Conservation (phyloP, 257 asterid genomes). For the Salvia rosmarinus region DNA sequence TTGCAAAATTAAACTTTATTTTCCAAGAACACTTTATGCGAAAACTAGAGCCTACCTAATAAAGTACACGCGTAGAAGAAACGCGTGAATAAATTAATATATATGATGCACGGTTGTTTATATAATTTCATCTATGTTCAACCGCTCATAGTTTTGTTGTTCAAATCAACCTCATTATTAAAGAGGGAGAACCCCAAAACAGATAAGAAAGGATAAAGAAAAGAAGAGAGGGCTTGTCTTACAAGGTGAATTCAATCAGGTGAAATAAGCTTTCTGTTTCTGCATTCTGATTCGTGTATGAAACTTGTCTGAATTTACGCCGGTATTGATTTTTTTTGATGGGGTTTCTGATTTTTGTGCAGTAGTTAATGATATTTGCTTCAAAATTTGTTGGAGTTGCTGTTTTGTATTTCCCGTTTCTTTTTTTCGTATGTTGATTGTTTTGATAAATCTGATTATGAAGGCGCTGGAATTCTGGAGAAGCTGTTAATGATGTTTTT, state of each 20-base stretch:
- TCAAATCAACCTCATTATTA: background rate
- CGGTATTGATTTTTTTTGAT: slow-evolving; percentile 19
- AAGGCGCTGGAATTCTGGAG: slow-evolving; percentile 24
- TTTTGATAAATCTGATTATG: background rate
- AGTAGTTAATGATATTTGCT: background rate
- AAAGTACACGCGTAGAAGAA: slow-evolving; percentile 40
- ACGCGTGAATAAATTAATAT: slow-evolving; percentile 30
- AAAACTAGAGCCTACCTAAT: slow-evolving; percentile 7
- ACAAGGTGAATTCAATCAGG: slow-evolving; percentile 28
- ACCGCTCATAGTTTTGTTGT: background rate
- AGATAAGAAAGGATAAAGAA: background rate
- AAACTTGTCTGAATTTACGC: slow-evolving; percentile 30
- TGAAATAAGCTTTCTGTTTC: background rate
- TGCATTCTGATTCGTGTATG: too few species aligned
- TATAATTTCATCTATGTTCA: background rate
- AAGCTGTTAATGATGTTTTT: background rate
- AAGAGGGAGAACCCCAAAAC: too few species aligned
- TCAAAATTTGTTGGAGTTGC: background rate
- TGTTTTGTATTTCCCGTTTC: slow-evolving; percentile 54
- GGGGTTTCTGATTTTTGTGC: slow-evolving; percentile 2
- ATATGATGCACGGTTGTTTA: background rate
- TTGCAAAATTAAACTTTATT: too few species aligned
- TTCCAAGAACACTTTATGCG: slow-evolving; percentile 7
- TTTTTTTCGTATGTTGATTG: background rate
- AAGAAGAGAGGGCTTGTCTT: background rate